These are phyloP conservation scores for Saitozyma podzolica DNA, from an alignment of 768 basidiomycete species.

Conservation along the genomic window DNA sequence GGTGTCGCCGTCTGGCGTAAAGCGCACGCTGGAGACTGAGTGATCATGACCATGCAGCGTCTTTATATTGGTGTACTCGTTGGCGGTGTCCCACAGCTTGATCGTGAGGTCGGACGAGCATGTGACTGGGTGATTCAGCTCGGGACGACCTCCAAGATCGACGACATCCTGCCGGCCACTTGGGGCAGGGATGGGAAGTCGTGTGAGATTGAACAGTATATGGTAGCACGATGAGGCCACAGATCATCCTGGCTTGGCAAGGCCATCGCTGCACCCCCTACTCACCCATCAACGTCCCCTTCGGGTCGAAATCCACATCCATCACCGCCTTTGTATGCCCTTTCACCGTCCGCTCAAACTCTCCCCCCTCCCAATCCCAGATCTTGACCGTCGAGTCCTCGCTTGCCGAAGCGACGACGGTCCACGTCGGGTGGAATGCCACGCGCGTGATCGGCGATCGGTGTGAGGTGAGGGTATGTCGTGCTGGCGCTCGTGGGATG, in stretches of 20 bases:
- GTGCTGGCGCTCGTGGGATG: slow-evolving; percentile 82
- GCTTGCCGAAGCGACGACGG: slow-evolving; percentile 76
- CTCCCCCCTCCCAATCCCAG: slow-evolving; percentile 96
- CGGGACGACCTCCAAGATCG: not conserved
- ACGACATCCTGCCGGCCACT: not conserved
- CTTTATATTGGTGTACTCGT: slow-evolving; percentile 85
- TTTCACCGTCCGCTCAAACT: slow-evolving; percentile 86
- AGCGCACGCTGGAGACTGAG: slow-evolving; percentile 79
- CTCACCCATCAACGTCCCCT: slow-evolving; percentile 76
- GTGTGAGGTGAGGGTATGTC: slow-evolving; percentile 74
- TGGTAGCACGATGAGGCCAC: not conserved
- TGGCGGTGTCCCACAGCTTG: slow-evolving; percentile 86
- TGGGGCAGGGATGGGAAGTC: not conserved
- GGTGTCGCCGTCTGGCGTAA: slow-evolving; percentile 78
- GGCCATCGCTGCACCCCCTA: not conserved
- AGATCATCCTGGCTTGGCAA: not conserved
- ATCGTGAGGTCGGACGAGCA: slow-evolving; percentile 85
- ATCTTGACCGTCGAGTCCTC: slow-evolving; percentile 89
- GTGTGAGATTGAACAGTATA: not conserved
- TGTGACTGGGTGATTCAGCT: slow-evolving; percentile 57
- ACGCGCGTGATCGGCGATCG: slow-evolving; percentile 73
- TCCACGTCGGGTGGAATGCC: slow-evolving; percentile 84
- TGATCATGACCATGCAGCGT: slow-evolving; percentile 90
- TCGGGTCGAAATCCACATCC: slow-evolving; percentile 85
- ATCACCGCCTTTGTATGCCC: slow-evolving; percentile 86